Evolutionary conservation across 2,329 filamentous ascomycete species (phyloP), one percentile per base, ranked within the genome.

Genomic region (Fusarium acutatum): DNA sequence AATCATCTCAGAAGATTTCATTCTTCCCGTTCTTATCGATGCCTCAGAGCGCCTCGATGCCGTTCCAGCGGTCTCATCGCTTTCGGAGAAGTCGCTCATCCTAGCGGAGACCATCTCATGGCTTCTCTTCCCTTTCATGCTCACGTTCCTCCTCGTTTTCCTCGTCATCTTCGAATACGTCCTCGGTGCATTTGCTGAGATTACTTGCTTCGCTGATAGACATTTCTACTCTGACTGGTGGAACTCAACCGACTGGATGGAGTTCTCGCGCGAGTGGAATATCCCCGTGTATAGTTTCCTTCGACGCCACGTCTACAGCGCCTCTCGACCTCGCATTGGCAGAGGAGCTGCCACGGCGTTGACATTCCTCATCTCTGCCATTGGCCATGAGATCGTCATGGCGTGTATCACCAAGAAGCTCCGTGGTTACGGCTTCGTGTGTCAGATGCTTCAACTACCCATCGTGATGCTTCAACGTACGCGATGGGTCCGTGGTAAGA

Each of bases 141-240:
- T 98, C 69, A 97, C 92, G 8, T 97, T 98, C 81, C 86, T 98
- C 9, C 90, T 98, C 53, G 95, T 98, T 62, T 99, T 99, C 85
- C 91, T 99, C 66, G 95, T 98, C 82, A 98, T 98, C 78, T 99
- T 98, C 82, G 96, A 99, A 82, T 99, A 98, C 82, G 89, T 97
- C 17, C 90, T 98, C 38, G 96, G 96, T 65, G 95, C 95, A 53
- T 97, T 97, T 79, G 96, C 95, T 20, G 96, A 99, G 82, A 93
- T 98, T 75, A 97, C 95, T 24, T 89, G 92, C 77, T 98, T 98
- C 81, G 96, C 93, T 59, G 96, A 98, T 82, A 91, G 96, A 44
- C 94, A 96, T 82, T 98, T 98, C 85, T 99, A 98, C 85, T 87
- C 87, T 57, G 90, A 92, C 84, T 92, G 90, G 89, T 92, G 91